Percentiles rank a stretch among this genome's conserved stretches.
Evolutionary conservation across 306 rosid species (phyloP).

Genomic region (Acacia crassicarpa): DNA sequence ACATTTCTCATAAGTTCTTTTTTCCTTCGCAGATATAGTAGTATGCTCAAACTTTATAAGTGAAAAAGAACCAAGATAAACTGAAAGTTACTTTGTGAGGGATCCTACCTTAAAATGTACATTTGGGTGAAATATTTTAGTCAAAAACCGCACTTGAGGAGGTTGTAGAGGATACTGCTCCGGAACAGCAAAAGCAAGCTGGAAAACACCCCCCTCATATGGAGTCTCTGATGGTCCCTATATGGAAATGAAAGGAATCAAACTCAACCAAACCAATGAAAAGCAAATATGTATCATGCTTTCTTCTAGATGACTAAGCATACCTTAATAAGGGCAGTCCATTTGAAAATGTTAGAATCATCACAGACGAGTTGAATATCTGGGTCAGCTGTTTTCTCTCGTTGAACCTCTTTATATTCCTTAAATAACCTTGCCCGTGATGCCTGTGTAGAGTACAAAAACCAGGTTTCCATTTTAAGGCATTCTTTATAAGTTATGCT

Average conservation of each 20-base stretch:
- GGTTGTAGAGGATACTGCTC: slow-evolving; percentile 97
- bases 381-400: slow-evolving; percentile 70
- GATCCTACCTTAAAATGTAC: slow-evolving; percentile 89
- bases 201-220: slow-evolving; percentile 89
- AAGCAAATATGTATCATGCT: neutral
- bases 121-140: slow-evolving; percentile 96
- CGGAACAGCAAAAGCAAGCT: slow-evolving; percentile 91
- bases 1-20: neutral
- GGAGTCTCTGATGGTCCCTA: slow-evolving; percentile 99
- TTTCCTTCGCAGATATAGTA: neutral
- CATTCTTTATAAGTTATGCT: neutral
- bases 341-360: slow-evolving; percentile 87
- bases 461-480: neutral
- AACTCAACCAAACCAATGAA: neutral
- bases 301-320: neutral
- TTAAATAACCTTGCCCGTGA: slow-evolving; percentile 93
- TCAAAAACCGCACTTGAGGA: slow-evolving; percentile 96
- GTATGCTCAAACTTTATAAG: neutral
- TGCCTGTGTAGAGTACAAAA: slow-evolving; percentile 49
- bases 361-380: slow-evolving; percentile 90
- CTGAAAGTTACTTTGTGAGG: neutral
- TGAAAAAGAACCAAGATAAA: neutral
- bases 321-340: slow-evolving; percentile 96
- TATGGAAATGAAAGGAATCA: slow-evolving; percentile 18
- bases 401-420: slow-evolving; percentile 96